phyloP scores from a whole-genome alignment of 805 yeast species.

The Candida khao-thaluensis region DNA sequence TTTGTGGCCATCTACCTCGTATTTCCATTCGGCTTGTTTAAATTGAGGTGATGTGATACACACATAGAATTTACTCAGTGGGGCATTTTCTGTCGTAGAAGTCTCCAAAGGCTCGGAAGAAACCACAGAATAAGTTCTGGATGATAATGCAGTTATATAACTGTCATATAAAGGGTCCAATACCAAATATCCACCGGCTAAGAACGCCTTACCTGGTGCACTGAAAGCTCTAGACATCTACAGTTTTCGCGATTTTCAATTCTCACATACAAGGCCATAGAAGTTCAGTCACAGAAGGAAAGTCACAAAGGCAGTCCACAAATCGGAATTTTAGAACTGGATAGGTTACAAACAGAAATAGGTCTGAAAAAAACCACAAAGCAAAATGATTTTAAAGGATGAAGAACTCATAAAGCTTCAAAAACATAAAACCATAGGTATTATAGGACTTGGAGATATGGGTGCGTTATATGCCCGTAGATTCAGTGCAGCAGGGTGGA shows the following conservation, averaged over 20 bases:
- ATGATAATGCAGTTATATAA: conserved; percentile 81
- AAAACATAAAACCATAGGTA: conserved; percentile 65
- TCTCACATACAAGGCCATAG: too few species aligned
- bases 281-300: too few species aligned
- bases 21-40: conserved; percentile 65
- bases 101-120: not conserved
- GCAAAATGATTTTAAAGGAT: conserved; percentile 15
- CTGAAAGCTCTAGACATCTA: conserved; percentile 52
- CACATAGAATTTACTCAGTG: conserved; percentile 21
- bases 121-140: conserved; percentile 82
- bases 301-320: too few species aligned
- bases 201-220: conserved; percentile 93
- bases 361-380: too few species aligned
- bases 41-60: conserved; percentile 76
- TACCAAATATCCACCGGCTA: conserved; percentile 95
- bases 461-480: conserved; percentile 82
- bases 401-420: conserved; percentile 16
- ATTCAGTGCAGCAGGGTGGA: conserved; percentile 83
- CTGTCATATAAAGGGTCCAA: conserved; percentile 73
- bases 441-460: conserved; percentile 97
- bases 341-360: too few species aligned
- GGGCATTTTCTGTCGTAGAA: not conserved
- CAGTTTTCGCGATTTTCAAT: not conserved
- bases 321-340: too few species aligned
- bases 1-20: conserved; percentile 26